Percentiles rank a stretch among this genome's conserved stretches.
These are phyloP conservation scores for Geranium rotundifolium DNA, from an alignment of 345 rosid species.

Conservation along the genomic window DNA sequence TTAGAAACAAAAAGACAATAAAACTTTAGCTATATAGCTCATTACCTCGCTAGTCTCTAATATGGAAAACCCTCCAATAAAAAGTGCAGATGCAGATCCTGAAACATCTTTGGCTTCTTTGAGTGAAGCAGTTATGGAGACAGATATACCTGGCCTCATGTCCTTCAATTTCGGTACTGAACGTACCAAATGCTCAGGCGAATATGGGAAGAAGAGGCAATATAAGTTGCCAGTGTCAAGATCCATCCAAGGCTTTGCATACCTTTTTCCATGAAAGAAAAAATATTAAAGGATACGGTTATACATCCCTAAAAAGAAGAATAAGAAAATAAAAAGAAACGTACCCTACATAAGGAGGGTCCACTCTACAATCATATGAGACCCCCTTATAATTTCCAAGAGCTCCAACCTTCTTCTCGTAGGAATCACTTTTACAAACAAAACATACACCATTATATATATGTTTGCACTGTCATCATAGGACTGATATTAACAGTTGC, in stretches of 20 bases:
- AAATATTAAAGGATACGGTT: constrained; percentile 1
- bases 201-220: constrained; percentile 81
- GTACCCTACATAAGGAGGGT: constrained; percentile 81
- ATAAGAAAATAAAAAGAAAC: constrained; percentile 9
- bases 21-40: neutral
- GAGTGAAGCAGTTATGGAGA: constrained; percentile 49
- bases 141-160: constrained; percentile 43
- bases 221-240: constrained; percentile 35
- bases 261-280: constrained; percentile 31
- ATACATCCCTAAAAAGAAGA: constrained; percentile 1
- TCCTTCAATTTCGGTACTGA: constrained; percentile 41
- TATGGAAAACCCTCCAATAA: constrained; percentile 81
- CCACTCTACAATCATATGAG: constrained; percentile 53
- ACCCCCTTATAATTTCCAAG: constrained; percentile 26
- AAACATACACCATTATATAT: neutral
- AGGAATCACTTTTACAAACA: constrained; percentile 27
- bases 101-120: constrained; percentile 43
- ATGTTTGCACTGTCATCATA: too few relatives aligned
- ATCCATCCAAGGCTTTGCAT: constrained; percentile 72
- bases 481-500: neutral
- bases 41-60: constrained; percentile 57
- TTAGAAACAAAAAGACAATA: neutral
- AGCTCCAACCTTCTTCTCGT: constrained; percentile 17
- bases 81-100: constrained; percentile 77
- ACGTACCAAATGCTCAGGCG: constrained; percentile 75